These are phyloP conservation scores for Chlorokybus atmophyticus DNA, from an alignment of 139 green algal genomes.

Conservation along the genomic window DNA sequence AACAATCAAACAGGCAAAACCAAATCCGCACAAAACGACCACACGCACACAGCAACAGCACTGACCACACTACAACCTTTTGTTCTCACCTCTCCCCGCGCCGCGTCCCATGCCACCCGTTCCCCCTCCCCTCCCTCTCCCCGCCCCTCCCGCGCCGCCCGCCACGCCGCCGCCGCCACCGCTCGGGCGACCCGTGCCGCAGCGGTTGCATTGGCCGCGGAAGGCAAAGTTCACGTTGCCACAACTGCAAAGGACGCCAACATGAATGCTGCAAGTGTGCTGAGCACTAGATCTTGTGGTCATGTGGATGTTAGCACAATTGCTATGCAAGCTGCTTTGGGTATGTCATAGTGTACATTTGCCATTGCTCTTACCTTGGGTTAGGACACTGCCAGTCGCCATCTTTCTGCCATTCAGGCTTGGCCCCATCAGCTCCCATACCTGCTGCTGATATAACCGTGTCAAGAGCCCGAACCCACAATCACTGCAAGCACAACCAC, in stretches of 20 bases:
- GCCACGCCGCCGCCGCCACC: not conserved
- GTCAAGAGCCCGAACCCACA: not conserved
- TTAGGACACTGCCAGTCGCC: conserved; percentile 14
- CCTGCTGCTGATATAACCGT: not conserved
- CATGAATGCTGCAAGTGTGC: no score
- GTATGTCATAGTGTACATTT: no score
- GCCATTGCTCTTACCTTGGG: not conserved
- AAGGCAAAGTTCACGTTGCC: conserved; percentile 15
- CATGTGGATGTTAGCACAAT: no score
- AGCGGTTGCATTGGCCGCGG: conserved; percentile 10
- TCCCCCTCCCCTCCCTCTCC: not conserved
- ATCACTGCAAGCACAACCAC: not conserved
- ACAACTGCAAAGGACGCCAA: not conserved
- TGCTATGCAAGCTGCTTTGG: no score
- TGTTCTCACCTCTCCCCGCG: no score
- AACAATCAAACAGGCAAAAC: no score
- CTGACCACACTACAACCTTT: no score
- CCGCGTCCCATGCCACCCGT: no score
- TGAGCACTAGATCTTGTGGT: no score
- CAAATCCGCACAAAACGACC: no score
- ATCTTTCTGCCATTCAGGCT: conserved; percentile 1
- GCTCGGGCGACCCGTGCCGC: not conserved
- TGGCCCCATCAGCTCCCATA: not conserved
- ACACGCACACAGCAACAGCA: no score
- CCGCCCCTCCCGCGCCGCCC: not conserved